Evolutionary conservation across 257 asterid genomes (phyloP), one percentile per base, ranked within the genome.

Genomic region (Capsicum chinense): DNA sequence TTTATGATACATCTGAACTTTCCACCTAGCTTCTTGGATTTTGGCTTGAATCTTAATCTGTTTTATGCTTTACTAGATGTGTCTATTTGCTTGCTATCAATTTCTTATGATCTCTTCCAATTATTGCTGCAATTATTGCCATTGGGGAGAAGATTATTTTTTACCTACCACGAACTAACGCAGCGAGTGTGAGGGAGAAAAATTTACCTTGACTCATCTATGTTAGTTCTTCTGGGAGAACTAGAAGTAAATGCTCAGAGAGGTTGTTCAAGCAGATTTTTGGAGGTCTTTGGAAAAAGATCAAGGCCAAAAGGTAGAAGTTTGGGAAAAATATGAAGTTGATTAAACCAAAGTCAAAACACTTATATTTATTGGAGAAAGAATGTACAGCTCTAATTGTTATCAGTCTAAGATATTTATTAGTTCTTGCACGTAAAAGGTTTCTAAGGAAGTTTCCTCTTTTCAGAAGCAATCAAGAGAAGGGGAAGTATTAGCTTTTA

Each of bases 171-270:
- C 80, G 7, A 50, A 74, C 19, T 74, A 74, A 74, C 50, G 37
- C 44, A 21, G 44, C 21, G 10, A 74, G 62, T 74, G 60, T 7
- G 0, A 14, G 44, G 81, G 47, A 74, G 44, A 50, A 48, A 48
- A 5, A 11, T 66, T 73, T 11, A 48, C 42, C 56, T 47, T 1
- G 5, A 19, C n/a, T 73, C 42, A 47, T 73, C n/a, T 47, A 11
- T n/a, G 12, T 48, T 73, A 73, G 35, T 73, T 73, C 19, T 26
- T 73, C n/a, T 50, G 44, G 81, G 62, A 74, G 81, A 74, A 74
- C 81, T 50, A 50, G 79, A 50, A 74, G 50, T 14, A 19, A 21
- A 8, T 74, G 6, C 44, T 12, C 16, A 69, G 5, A 42, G 11
- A 44, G 76, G 15, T 69, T 69, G 56, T 42, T 69, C 56, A 9